phyloP scores from a whole-genome alignment of 1,284 basidiomycete species.

The Pulchroboletus neoregius region DNA sequence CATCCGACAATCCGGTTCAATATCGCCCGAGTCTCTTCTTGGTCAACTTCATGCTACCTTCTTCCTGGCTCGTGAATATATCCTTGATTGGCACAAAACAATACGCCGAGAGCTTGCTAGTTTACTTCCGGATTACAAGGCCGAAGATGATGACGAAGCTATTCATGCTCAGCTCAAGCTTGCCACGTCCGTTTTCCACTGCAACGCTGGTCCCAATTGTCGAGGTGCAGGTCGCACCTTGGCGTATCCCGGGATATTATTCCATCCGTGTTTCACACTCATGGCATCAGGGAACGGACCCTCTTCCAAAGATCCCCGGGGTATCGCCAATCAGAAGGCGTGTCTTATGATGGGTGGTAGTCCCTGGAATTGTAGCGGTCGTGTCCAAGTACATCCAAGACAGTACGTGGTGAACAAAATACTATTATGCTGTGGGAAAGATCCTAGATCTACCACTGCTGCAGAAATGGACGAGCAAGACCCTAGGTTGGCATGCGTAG shows the following conservation, averaged over 20 bases:
- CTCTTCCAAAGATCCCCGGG: slow-evolving; percentile 22
- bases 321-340: slow-evolving; percentile 25
- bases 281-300: slow-evolving; percentile 6
- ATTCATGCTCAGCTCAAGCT: slow-evolving; percentile 25
- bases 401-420: slow-evolving; percentile 18
- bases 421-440: slow-evolving; percentile 21
- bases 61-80: slow-evolving; percentile 7
- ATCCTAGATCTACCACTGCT: slow-evolving; percentile 25
- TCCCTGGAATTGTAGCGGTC: slow-evolving; percentile 33
- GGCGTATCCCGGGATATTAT: slow-evolving; percentile 30
- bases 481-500: slow-evolving; percentile 18
- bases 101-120: slow-evolving; percentile 29
- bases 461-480: slow-evolving; percentile 28
- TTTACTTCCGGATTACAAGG: slow-evolving; percentile 24
- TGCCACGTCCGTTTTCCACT: slow-evolving; percentile 31
- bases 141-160: slow-evolving; percentile 18
- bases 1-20: slow-evolving; percentile 21
- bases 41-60: slow-evolving; percentile 21
- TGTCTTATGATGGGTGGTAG: slow-evolving; percentile 26
- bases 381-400: slow-evolving; percentile 22
- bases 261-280: slow-evolving; percentile 30
- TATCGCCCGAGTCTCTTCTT: slow-evolving; percentile 10
- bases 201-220: slow-evolving; percentile 20
- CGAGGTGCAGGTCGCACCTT: slow-evolving; percentile 13
- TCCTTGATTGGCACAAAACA: slow-evolving; percentile 26